phyloP scores from a whole-genome alignment of 2,329 filamentous ascomycete genomes.

The Onygenales sp. region DNA sequence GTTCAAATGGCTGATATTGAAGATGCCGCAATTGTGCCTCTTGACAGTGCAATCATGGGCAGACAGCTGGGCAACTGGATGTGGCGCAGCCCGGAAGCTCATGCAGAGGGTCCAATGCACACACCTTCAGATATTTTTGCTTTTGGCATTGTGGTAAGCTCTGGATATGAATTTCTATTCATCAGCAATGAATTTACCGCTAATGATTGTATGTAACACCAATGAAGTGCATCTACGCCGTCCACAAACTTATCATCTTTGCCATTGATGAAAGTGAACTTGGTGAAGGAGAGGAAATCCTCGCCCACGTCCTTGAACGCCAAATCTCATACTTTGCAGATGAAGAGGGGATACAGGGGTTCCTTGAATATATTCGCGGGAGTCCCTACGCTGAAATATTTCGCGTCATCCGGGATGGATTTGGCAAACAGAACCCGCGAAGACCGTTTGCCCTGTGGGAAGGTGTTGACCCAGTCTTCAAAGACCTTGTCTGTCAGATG shows the following conservation, averaged over 20 bases:
- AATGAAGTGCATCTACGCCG: constrained; percentile 35
- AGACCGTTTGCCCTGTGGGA: constrained; percentile 22
- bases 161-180: neutral
- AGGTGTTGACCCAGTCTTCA: constrained; percentile 28
- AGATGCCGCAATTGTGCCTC: constrained; percentile 8
- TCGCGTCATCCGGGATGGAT: constrained; percentile 25
- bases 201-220: neutral
- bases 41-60: constrained; percentile 9
- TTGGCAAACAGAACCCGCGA: constrained; percentile 26
- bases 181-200: neutral
- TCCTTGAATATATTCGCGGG: constrained; percentile 30
- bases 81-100: constrained; percentile 23
- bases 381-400: constrained; percentile 29
- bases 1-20: constrained; percentile 19
- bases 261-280: constrained; percentile 24
- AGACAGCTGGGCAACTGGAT: constrained; percentile 17
- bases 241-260: constrained; percentile 33
- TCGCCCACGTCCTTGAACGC: constrained; percentile 31
- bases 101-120: constrained; percentile 15
- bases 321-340: constrained; percentile 38
- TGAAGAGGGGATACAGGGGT: constrained; percentile 26
- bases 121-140: constrained; percentile 4
- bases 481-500: constrained; percentile 24
- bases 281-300: constrained; percentile 23
- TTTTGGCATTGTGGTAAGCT: constrained; percentile 10